Evolutionary conservation across 192 early-diverging fungal genomes (phyloP).

Genomic region (Entophlyctis helioformis): DNA sequence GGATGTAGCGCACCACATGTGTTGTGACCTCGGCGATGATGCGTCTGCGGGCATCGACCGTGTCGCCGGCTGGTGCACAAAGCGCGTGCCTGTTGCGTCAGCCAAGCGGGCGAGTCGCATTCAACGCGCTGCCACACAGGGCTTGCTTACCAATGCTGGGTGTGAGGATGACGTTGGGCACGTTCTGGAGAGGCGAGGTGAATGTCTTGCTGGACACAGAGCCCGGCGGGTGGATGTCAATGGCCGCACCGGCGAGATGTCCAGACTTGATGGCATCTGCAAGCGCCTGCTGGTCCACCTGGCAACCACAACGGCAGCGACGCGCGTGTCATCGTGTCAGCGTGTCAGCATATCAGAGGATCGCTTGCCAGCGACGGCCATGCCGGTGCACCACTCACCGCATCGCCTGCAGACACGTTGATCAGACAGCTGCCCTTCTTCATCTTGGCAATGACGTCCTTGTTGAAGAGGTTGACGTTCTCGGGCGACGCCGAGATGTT

Average conservation of each 20-base stretch:
- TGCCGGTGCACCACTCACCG: conserved; percentile 6
- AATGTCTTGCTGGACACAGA: conserved; percentile 13
- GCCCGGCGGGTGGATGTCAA: conserved; percentile 25
- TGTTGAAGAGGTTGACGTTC: conserved; percentile 29
- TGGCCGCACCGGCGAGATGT: conserved; percentile 26
- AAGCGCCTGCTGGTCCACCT: conserved; percentile 30
- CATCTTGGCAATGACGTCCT: conserved; percentile 30
- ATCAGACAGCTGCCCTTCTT: conserved; percentile 33
- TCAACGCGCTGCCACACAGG: no score
- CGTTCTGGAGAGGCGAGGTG: conserved; percentile 13
- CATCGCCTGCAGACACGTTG: conserved; percentile 24
- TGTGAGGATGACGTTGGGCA: conserved; percentile 32
- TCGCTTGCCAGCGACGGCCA: neutral
- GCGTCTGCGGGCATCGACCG: conserved; percentile 19
- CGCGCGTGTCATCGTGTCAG: neutral
- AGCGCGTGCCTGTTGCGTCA: no score
- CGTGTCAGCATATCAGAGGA: neutral
- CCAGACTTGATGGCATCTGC: conserved; percentile 32
- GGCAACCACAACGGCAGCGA: neutral
- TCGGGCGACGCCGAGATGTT: conserved; percentile 20
- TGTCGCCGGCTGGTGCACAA: conserved; percentile 22
- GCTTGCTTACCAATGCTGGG: no score
- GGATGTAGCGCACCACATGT: conserved; percentile 22
- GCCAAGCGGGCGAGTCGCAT: no score
- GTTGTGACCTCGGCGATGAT: conserved; percentile 27